phyloP scores from a whole-genome alignment of 2,329 filamentous ascomycete species.

The Metarhizium album region DNA sequence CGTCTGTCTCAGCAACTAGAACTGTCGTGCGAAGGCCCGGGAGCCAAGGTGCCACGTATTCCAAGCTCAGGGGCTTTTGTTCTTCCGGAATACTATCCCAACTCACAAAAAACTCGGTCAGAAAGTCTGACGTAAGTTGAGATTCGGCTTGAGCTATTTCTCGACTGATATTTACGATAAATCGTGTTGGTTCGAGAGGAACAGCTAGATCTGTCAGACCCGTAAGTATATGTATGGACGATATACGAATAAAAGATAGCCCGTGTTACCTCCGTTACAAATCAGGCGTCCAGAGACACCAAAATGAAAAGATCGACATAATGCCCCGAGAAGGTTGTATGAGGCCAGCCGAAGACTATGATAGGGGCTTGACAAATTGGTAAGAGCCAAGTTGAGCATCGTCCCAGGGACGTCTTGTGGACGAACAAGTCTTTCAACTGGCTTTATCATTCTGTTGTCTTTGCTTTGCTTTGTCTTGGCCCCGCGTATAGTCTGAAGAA shows the following conservation, averaged over 20 bases:
- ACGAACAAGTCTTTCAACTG: constrained; percentile 53
- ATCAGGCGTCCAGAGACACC: constrained; percentile 49
- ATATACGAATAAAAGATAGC: not conserved
- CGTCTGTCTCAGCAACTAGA: constrained; percentile 47
- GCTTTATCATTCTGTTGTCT: constrained; percentile 48
- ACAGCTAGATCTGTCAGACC: constrained; percentile 44
- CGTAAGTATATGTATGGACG: not conserved
- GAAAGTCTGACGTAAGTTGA: constrained; percentile 56
- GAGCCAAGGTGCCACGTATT: constrained; percentile 63
- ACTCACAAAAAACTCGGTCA: constrained; percentile 63
- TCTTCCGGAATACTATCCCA: constrained; percentile 61
- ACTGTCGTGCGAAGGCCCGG: constrained; percentile 49
- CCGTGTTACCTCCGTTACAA: constrained; percentile 45
- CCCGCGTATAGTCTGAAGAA: constrained; percentile 50
- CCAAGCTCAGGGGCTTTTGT: constrained; percentile 54
- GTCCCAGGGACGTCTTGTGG: constrained; percentile 63
- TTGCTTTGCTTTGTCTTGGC: constrained; percentile 56
- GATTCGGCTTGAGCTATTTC: constrained; percentile 53
- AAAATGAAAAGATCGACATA: constrained; percentile 60
- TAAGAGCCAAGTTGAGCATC: constrained; percentile 55
- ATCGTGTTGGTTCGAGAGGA: constrained; percentile 50
- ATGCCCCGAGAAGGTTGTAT: constrained; percentile 55
- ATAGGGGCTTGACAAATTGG: constrained; percentile 54
- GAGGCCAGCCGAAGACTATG: constrained; percentile 50
- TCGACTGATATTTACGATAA: constrained; percentile 56